Conservation (phyloP, 2,329 filamentous ascomycete genomes). For the Venturia effusa region DNA sequence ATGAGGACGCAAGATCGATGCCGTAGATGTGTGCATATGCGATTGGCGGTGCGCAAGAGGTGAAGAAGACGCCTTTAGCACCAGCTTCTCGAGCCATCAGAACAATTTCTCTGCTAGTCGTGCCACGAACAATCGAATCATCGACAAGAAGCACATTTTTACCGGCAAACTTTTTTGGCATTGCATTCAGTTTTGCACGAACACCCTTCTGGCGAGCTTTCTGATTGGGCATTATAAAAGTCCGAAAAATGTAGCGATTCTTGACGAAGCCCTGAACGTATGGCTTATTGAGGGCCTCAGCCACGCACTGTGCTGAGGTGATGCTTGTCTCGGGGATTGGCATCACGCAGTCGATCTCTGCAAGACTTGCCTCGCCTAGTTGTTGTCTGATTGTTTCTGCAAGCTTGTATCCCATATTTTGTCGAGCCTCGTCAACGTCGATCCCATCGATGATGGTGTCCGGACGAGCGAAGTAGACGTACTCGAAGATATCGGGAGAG, state of each 20-base stretch:
- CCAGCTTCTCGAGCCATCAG: slow-evolving; percentile 77
- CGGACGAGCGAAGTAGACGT: slow-evolving; percentile 76
- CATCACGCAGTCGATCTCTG: slow-evolving; percentile 74
- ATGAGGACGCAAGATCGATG: slow-evolving; percentile 62
- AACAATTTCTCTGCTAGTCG: slow-evolving; percentile 69
- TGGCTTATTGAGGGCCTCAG: slow-evolving; percentile 64
- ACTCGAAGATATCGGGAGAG: slow-evolving; percentile 79
- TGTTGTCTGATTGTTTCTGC: slow-evolving; percentile 59
- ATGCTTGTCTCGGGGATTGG: slow-evolving; percentile 78
- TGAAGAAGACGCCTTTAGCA: slow-evolving; percentile 72
- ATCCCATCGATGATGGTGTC: slow-evolving; percentile 81
- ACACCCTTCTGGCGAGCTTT: slow-evolving; percentile 73
- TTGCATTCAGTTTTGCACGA: slow-evolving; percentile 78
- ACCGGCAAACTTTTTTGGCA: slow-evolving; percentile 72
- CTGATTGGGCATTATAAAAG: slow-evolving; percentile 81
- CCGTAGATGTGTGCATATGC: slow-evolving; percentile 81
- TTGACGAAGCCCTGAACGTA: slow-evolving; percentile 78
- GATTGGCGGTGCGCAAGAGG: slow-evolving; percentile 71
- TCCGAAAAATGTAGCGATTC: slow-evolving; percentile 81
- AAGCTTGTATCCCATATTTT: slow-evolving; percentile 77
- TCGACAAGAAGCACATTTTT: slow-evolving; percentile 77
- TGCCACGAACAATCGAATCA: slow-evolving; percentile 81
- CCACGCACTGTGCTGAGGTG: slow-evolving; percentile 65
- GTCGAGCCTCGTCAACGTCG: slow-evolving; percentile 70
- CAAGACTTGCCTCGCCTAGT: slow-evolving; percentile 57